phyloP scores from a whole-genome alignment of 305 asterid species.

The Salvia sclarea region DNA sequence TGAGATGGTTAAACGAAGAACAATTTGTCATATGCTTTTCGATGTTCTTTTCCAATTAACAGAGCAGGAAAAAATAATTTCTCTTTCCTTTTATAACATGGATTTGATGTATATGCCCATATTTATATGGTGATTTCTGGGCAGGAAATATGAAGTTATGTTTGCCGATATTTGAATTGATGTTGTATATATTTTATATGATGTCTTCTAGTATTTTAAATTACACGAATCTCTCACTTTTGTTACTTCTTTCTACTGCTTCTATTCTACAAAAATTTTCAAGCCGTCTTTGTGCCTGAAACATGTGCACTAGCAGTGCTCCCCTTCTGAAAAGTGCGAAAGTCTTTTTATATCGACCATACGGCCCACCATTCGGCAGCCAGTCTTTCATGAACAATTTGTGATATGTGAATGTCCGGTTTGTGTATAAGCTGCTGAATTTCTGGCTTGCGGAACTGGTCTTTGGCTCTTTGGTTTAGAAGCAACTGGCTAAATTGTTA shows the following conservation, averaged over 20 bases:
- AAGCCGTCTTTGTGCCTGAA: neutral
- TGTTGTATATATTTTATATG: neutral
- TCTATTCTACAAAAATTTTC: neutral
- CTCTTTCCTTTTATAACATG: neutral
- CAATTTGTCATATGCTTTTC: neutral
- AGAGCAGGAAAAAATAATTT: neutral
- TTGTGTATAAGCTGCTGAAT: neutral
- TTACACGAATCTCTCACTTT: neutral
- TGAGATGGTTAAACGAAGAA: neutral
- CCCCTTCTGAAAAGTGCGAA: neutral
- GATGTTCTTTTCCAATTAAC: neutral
- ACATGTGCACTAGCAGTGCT: neutral
- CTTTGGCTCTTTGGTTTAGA: neutral
- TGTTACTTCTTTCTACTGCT: neutral
- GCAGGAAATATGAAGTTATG: neutral
- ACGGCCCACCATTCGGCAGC: neutral
- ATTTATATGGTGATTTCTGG: neutral
- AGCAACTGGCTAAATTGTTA: neutral
- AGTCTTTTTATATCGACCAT: neutral
- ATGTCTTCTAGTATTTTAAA: neutral
- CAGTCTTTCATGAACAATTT: neutral
- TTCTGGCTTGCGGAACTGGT: too few relatives aligned
- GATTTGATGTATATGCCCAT: constrained; percentile 1
- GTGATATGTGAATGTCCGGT: neutral
- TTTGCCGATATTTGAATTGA: neutral